Evolutionary conservation across 768 basidiomycete genomes (phyloP).

Genomic region (Astraeus odoratus): DNA sequence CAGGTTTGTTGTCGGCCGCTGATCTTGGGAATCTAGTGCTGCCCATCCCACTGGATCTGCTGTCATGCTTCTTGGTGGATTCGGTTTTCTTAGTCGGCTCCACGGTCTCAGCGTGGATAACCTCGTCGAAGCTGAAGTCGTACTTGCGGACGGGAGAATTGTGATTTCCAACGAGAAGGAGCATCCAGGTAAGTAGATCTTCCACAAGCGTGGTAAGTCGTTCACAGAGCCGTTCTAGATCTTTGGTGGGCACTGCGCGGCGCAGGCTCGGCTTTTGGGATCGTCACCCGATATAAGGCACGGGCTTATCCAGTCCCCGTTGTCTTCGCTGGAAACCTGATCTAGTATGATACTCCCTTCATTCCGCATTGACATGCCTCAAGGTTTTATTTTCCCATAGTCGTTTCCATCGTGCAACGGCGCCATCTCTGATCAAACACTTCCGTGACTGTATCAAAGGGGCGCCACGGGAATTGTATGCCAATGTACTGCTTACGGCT

Average conservation of each 20-base stretch:
- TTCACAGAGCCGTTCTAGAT: constrained; percentile 36
- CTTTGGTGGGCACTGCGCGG: constrained; percentile 87
- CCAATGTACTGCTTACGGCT: constrained; percentile 85
- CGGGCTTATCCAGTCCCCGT: constrained; percentile 85
- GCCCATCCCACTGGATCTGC: constrained; percentile 78
- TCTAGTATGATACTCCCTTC: constrained; percentile 55
- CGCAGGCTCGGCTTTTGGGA: constrained; percentile 75
- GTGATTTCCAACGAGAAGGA: constrained; percentile 68
- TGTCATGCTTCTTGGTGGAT: constrained; percentile 80
- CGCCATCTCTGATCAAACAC: constrained; percentile 83
- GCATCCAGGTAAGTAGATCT: constrained; percentile 46
- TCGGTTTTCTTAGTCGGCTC: constrained; percentile 80
- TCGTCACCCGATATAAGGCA: constrained; percentile 86
- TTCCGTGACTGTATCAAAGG: constrained; percentile 91
- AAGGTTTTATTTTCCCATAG: constrained; percentile 32
- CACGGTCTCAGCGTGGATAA: constrained; percentile 87
- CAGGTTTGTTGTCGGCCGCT: constrained; percentile 1
- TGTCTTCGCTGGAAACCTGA: constrained; percentile 87
- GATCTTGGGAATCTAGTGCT: constrained; percentile 36
- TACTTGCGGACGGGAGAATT: constrained; percentile 85
- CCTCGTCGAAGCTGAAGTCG: constrained; percentile 87
- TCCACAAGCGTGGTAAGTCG: not conserved
- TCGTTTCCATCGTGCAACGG: constrained; percentile 81
- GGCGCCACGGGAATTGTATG: constrained; percentile 81
- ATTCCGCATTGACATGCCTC: not conserved